These are phyloP conservation scores for Rhynchosporium graminicola DNA, from an alignment of 2,329 filamentous ascomycete genomes.

Conservation along the genomic window DNA sequence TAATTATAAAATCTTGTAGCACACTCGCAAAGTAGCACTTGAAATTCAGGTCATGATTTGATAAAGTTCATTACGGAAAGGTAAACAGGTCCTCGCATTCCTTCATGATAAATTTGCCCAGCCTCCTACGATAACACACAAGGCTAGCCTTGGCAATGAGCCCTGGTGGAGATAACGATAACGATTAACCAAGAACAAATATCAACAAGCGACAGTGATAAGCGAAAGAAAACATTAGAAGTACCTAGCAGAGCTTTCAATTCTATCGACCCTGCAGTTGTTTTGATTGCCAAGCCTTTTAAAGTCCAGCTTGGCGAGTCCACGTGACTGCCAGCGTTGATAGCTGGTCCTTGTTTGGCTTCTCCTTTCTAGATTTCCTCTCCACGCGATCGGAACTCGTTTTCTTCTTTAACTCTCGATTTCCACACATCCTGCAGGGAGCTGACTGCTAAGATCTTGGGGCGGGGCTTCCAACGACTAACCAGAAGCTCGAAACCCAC, in stretches of 20 bases:
- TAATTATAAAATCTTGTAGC: too few species aligned
- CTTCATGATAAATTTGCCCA: too few species aligned
- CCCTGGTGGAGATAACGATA: neutral
- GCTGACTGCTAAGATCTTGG: too few species aligned
- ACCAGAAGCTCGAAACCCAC: neutral
- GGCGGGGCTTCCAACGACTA: too few species aligned
- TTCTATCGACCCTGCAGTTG: neutral
- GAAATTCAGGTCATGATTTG: too few species aligned
- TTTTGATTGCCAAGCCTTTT: neutral
- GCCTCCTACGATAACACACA: too few species aligned
- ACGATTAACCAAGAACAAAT: neutral
- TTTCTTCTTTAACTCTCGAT: too few species aligned
- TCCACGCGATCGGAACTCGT: neutral
- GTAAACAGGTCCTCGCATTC: too few species aligned
- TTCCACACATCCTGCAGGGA: too few species aligned
- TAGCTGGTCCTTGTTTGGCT: neutral
- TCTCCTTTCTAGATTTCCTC: neutral
- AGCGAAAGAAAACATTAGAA: neutral
- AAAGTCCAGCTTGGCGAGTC: neutral
- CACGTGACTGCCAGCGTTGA: slow-evolving; percentile 8
- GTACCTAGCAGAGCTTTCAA: neutral
- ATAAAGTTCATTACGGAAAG: too few species aligned
- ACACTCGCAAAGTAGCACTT: too few species aligned
- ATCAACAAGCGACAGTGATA: neutral
- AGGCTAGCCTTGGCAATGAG: neutral